Evolutionary conservation across 257 asterid genomes (phyloP), one percentile per base, ranked within the genome.

Genomic region (Ehretia macrophylla): DNA sequence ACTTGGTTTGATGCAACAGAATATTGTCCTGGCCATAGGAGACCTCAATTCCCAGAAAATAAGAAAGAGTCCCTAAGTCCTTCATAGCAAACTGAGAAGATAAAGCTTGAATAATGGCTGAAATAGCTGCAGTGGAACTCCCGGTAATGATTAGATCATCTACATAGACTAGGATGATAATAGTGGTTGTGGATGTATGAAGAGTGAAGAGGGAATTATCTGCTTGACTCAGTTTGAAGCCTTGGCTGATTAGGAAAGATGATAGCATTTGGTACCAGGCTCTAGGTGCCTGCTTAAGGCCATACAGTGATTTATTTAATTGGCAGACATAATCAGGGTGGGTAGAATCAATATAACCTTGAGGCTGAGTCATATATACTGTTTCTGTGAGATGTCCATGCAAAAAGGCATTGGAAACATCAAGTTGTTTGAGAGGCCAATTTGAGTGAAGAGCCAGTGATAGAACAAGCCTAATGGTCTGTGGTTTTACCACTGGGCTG

Each of bases 391-490:
- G 23, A 0, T 8, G 3, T 0, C 71, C 59, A 4, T 66, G 53
- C 1, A 55, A 11, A 19, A 64, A 54, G 14, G 38, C 67, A 62
- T 62, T 62, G 5, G 38, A 27, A 0, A 62, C 19, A n/a, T 37
- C 67, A 1, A 38, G 10, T 20, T 62, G 40, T 8, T 32, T 11
- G 0, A 51, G 1, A 0, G 16, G 1, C 52, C 67, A 62, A 0
- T 14, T 37, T 1, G 1, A 0, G 13, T 14, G 0, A 0, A 51
- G 5, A 0, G 14, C 51, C 1, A 62, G 19, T 10, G 3, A 62
- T n/a, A n/a, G n/a, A n/a, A n/a, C 22, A 10, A 51, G 1, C 8
- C 59, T 45, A 5, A 62, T 2, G 0, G 59, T 51, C 0, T 32
- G 20, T 5, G 42, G 59, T 10, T 62, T 49, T 0, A 49, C 21